Evolutionary conservation across 345 rosid genomes (phyloP), one percentile per base, ranked within the genome.

Genomic region (Nephelium lappaceum): DNA sequence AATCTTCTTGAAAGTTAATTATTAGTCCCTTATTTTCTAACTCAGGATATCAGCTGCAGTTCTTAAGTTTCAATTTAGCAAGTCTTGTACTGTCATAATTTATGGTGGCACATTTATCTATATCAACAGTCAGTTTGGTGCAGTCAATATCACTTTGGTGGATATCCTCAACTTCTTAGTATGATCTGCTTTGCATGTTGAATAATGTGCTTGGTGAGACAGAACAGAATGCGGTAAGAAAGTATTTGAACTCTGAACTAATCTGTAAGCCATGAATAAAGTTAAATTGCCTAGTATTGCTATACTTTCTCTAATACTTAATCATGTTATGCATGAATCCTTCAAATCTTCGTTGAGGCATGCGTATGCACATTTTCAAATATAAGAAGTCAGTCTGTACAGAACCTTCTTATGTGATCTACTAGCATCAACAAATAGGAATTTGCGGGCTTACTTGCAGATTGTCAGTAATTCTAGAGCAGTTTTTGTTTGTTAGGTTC

Each of bases 11-110:
- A 51, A 65, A 49, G 73, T 73, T 67, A n/a, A 58, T 67, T 67
- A 27, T 70, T 58, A 77, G 81, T 74, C 55, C 41, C 67, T 73
- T 73, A 18, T 64, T 43, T 24, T 77, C 76, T 68, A 70, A 71
- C 53, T 77, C 74, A 25, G 81, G 78, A 74, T 74, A 65, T 77
- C 79, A 71, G 78, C 81, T 47, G 69, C 77, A 38, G 49, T 77
- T 73, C 45, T 75, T 79, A 39, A 67, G 73, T 77, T 62, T 49
- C 68, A 72, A 67, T 73, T 75, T 75, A 68, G 74, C 67, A 78
- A 80, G 82, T 78, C 79, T 53, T 80, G 69, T 82, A 64, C 49
- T 80, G 41, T 76, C 75, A 76, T 67, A 78, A 75, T 38, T 70
- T 76, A 18, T 78, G 77, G 77, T 63, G 78, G 77, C 55, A 71